phyloP scores from a whole-genome alignment of 2,329 filamentous ascomycete species.

The Aschersonia sp. region DNA sequence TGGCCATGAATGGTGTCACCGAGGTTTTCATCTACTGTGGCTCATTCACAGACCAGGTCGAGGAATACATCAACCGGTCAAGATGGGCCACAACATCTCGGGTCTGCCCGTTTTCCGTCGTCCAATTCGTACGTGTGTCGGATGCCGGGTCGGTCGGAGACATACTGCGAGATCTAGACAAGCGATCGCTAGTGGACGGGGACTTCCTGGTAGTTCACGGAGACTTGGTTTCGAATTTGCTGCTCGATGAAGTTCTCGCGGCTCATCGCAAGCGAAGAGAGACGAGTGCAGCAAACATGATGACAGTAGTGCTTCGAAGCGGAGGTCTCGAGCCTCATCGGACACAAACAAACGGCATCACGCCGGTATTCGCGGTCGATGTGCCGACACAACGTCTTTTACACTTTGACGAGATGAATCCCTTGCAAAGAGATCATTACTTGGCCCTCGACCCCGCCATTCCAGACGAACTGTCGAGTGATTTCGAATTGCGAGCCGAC shows the following conservation, averaged over 20 bases:
- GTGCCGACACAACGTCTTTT: constrained; percentile 66
- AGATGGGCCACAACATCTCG: constrained; percentile 48
- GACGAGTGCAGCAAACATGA: constrained; percentile 86
- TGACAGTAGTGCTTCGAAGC: constrained; percentile 86
- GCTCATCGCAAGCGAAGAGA: constrained; percentile 69
- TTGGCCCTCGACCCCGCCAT: constrained; percentile 66
- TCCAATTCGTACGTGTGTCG: constrained; percentile 74
- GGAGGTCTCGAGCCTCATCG: constrained; percentile 56
- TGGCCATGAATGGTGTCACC: constrained; percentile 88
- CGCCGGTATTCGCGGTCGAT: constrained; percentile 78
- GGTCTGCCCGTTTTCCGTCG: constrained; percentile 54
- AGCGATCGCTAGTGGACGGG: constrained; percentile 67
- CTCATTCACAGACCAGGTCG: constrained; percentile 73
- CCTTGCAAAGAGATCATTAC: constrained; percentile 48
- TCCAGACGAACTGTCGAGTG: constrained; percentile 51
- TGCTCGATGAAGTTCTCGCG: constrained; percentile 64
- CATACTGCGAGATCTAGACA: constrained; percentile 86
- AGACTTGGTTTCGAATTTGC: constrained; percentile 80
- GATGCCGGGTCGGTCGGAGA: constrained; percentile 82
- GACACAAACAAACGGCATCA: constrained; percentile 61
- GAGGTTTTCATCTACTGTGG: constrained; percentile 89
- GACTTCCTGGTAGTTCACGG: constrained; percentile 92
- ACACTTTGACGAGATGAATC: constrained; percentile 85
- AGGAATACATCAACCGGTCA: constrained; percentile 71
- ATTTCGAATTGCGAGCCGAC: constrained; percentile 75